Conservation (phyloP, 495 filamentous ascomycete genomes). For the Hypoxylon fragiforme region DNA sequence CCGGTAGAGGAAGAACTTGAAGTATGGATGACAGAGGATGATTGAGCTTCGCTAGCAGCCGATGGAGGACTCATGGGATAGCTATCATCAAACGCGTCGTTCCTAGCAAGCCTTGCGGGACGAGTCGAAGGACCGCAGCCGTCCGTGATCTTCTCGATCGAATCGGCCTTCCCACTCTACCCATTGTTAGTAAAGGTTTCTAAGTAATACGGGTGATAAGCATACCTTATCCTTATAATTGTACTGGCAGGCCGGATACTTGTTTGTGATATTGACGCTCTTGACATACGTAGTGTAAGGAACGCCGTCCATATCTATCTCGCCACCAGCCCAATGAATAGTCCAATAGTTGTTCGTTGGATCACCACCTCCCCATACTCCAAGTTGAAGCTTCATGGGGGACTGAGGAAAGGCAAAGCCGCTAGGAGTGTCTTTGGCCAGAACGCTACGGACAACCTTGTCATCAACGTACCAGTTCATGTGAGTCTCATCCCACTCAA, state of each 20-base stretch:
- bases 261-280: constrained; percentile 56
- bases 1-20: not conserved
- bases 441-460: constrained; percentile 59
- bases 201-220: not conserved
- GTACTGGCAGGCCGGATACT: constrained; percentile 53
- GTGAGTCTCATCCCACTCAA: constrained; percentile 75
- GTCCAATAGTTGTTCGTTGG: constrained; percentile 52
- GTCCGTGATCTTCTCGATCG: constrained; percentile 31
- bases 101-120: constrained; percentile 12
- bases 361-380: constrained; percentile 76
- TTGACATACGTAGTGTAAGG: constrained; percentile 73
- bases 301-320: constrained; percentile 61
- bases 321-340: constrained; percentile 71
- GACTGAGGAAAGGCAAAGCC: constrained; percentile 71
- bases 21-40: constrained; percentile 3
- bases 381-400: constrained; percentile 73
- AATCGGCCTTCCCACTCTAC: constrained; percentile 31
- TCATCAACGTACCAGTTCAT: constrained; percentile 86
- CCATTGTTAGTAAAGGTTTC: constrained; percentile 16
- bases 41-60: not conserved
- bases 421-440: constrained; percentile 49
- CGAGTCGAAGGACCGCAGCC: constrained; percentile 18
- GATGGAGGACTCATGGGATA: constrained; percentile 15
- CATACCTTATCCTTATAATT: constrained; percentile 36
- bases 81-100: constrained; percentile 1